Percentiles rank a stretch among this genome's conserved stretches.
Evolutionary conservation across 2,329 filamentous ascomycete genomes (phyloP).

Genomic region (Simplicillium aogashimaense): DNA sequence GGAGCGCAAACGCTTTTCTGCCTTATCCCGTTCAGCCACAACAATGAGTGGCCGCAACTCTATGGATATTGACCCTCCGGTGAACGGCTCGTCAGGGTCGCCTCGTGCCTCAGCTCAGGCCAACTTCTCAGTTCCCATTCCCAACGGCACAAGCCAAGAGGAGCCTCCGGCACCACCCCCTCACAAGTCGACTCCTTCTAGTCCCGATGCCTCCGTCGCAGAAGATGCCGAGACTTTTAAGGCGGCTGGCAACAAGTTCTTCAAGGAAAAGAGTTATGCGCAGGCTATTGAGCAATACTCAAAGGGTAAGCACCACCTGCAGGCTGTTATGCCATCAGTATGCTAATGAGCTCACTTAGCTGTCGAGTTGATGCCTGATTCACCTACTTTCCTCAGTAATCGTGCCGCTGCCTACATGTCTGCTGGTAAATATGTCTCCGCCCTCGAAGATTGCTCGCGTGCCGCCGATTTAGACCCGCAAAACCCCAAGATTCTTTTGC

Average conservation of each 20-base stretch:
- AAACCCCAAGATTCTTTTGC: constrained; percentile 80
- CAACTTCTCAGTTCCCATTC: constrained; percentile 43
- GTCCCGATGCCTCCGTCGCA: constrained; percentile 40
- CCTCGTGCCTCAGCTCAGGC: constrained; percentile 28
- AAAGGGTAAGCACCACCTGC: constrained; percentile 57
- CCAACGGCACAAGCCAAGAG: constrained; percentile 32
- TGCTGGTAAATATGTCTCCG: constrained; percentile 66
- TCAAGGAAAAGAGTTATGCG: constrained; percentile 85
- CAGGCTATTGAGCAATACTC: constrained; percentile 89
- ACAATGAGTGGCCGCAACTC: constrained; percentile 51
- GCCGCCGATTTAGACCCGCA: constrained; percentile 76
- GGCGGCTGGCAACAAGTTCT: constrained; percentile 87
- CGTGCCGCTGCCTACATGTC: constrained; percentile 91
- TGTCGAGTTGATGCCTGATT: constrained; percentile 76
- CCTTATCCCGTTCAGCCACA: constrained; percentile 42
- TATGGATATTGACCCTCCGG: constrained; percentile 69
- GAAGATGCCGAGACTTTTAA: constrained; percentile 91
- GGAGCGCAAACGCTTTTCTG: constrained; percentile 68
- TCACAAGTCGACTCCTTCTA: constrained; percentile 55
- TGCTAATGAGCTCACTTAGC: constrained; percentile 43
- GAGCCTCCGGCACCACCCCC: constrained; percentile 58
- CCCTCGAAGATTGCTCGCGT: constrained; percentile 76
- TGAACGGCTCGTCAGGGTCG: constrained; percentile 40
- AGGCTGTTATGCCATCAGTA: constrained; percentile 3
- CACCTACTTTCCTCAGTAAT: constrained; percentile 87